These are phyloP conservation scores for Chenopodium album DNA, from an alignment of 148 eudicot species.

Conservation along the genomic window DNA sequence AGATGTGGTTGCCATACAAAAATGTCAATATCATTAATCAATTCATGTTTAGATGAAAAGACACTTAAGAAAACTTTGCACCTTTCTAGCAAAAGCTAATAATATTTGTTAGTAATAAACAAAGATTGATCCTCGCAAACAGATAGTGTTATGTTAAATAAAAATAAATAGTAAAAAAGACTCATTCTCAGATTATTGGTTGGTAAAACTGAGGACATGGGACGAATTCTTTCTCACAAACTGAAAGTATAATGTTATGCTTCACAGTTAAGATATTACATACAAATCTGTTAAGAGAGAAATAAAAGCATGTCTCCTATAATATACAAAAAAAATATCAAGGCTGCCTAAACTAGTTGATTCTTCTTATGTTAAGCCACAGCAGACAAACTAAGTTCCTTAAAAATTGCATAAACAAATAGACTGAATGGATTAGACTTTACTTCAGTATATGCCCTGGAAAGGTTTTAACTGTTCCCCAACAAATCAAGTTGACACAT, in stretches of 20 bases:
- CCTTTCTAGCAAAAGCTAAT: neutral
- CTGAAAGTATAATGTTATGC: neutral
- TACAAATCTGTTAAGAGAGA: neutral
- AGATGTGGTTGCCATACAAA: neutral
- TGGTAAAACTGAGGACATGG: neutral
- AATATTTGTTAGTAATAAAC: neutral
- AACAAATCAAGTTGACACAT: neutral
- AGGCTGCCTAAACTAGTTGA: neutral
- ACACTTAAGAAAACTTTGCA: neutral
- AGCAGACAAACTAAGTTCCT: neutral
- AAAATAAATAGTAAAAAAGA: too few species aligned
- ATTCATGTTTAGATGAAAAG: conserved; percentile 1
- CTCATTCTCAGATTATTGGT: neutral
- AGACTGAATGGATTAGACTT: neutral
- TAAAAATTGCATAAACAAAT: neutral
- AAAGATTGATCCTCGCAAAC: neutral
- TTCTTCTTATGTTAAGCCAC: neutral
- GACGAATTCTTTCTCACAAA: neutral
- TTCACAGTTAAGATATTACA: neutral
- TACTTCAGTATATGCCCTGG: neutral
- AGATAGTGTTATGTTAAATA: too few species aligned
- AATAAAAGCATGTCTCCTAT: neutral
- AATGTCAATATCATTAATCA: conserved; percentile 1
- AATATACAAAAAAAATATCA: neutral
- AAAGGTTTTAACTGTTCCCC: neutral